Conservation (phyloP, 1,284 basidiomycete species). For the Coniferiporia weirii region DNA sequence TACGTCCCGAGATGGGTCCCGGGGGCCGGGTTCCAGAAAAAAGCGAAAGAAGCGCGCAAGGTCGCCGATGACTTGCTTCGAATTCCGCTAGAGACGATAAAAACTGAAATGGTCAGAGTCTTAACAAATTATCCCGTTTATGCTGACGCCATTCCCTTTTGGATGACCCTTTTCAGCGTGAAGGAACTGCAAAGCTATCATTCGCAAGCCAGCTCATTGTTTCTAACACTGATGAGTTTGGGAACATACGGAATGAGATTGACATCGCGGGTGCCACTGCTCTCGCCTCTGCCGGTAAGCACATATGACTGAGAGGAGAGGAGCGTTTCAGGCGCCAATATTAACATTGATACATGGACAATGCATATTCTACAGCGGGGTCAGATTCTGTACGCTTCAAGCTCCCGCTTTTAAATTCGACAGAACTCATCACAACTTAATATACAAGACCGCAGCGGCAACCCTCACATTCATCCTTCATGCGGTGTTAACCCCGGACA, state of each 20-base stretch:
- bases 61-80: neutral
- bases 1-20: constrained; percentile 5
- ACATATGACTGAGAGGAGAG: neutral
- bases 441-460: constrained; percentile 22
- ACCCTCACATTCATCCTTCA: constrained; percentile 25
- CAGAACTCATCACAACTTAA: neutral
- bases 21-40: constrained; percentile 34
- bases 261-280: neutral
- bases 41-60: constrained; percentile 38
- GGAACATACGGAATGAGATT: constrained; percentile 49
- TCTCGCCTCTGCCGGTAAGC: neutral
- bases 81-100: neutral
- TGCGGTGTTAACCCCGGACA: constrained; percentile 25
- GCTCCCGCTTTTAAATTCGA: constrained; percentile 19
- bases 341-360: neutral
- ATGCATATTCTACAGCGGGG: neutral
- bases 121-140: neutral
- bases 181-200: neutral
- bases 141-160: neutral
- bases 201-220: constrained; percentile 40
- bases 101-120: neutral
- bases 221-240: constrained; percentile 30
- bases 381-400: constrained; percentile 36
- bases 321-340: neutral
- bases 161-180: neutral